Evolutionary conservation across 2,329 filamentous ascomycete species (phyloP).

Genomic region (Lojkania enalia): DNA sequence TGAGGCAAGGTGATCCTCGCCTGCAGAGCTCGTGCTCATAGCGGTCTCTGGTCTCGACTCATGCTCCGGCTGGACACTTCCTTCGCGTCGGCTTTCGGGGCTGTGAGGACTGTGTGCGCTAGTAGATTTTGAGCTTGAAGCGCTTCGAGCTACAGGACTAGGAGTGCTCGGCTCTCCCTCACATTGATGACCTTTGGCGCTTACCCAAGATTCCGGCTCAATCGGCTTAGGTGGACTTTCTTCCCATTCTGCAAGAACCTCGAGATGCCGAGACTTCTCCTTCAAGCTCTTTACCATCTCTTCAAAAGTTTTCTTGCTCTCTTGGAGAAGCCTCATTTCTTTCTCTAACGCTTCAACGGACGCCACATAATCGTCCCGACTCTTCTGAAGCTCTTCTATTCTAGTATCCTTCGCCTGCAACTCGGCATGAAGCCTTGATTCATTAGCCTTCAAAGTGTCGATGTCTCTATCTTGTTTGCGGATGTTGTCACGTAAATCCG

Average conservation of each 20-base stretch:
- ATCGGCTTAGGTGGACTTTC: slow-evolving; percentile 12
- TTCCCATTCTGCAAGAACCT: slow-evolving; percentile 30
- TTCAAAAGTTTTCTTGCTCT: slow-evolving; percentile 38
- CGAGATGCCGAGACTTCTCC: slow-evolving; percentile 33
- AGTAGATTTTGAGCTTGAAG: background rate
- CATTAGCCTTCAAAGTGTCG: slow-evolving; percentile 24
- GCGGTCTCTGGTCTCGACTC: slow-evolving; percentile 3
- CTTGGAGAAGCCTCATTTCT: slow-evolving; percentile 31
- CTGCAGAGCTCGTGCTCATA: slow-evolving; percentile 19
- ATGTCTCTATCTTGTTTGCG: slow-evolving; percentile 30
- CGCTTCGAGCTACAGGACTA: slow-evolving; percentile 3
- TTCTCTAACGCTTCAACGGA: slow-evolving; percentile 33
- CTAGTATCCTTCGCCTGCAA: slow-evolving; percentile 30
- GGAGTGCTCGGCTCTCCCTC: slow-evolving; percentile 11
- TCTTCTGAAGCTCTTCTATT: slow-evolving; percentile 30
- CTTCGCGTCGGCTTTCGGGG: too few species aligned
- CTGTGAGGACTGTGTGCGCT: slow-evolving; percentile 17
- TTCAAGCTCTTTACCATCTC: slow-evolving; percentile 34
- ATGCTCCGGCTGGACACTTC: background rate
- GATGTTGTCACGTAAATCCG: slow-evolving; percentile 31
- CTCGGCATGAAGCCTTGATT: slow-evolving; percentile 26
- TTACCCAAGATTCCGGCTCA: slow-evolving; percentile 12
- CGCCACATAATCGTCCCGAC: slow-evolving; percentile 27
- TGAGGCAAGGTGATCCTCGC: slow-evolving; percentile 23
- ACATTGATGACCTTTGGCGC: slow-evolving; percentile 15